Evolutionary conservation across 768 basidiomycete species (phyloP), one percentile per base, ranked within the genome.

Genomic region (Termitomyces sp.): DNA sequence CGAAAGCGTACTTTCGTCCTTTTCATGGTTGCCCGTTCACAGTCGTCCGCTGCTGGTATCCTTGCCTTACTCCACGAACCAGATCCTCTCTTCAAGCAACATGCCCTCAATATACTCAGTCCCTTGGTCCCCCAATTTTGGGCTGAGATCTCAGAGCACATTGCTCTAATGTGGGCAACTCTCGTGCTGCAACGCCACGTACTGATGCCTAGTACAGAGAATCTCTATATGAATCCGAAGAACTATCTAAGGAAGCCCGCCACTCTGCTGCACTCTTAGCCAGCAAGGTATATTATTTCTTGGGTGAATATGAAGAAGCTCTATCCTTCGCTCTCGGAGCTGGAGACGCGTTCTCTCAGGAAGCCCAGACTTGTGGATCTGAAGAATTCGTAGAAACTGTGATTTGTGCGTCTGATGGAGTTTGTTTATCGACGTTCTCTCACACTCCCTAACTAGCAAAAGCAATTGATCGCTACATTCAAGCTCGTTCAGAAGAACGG

Each of bases 231-330:
- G 97, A 98, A 73, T 84, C 80, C 56, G 79, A 88, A 12, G 83
- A 88, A 37, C 79, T 98, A 8, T 80, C 89, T 0, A 79, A 82
- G 60, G 76, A 84, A 50, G 84, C 88, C 14, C 88, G 90, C 37
- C 83, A 90, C 64, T 81, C 86, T 50, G 95, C 97, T 19, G 93
- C 95, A 21, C 77, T 98, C 50, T 80, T 99, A 28, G 89, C 91
- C n/a, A 95, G 94, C 79, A 98, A 98, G 70, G 91, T 98, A 49
- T 98, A 98, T 73, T 98, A 94, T 74, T 96, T 89, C 79, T 79
- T 99, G 48, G 94, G 91, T 61, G 91, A 93, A 70, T 91, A 96
- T 64, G 93, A 95, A 66, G 97, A 99, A 69, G 92, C 95, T 28
- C 81, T 99, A 57, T 88, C 91, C 12, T 98, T 98, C 67, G 97